A percentile compares a stretch with the other conserved stretches of the same genome.
Evolutionary conservation across 1,284 basidiomycete species (phyloP).

Genomic region (Cryptococcus sp.): DNA sequence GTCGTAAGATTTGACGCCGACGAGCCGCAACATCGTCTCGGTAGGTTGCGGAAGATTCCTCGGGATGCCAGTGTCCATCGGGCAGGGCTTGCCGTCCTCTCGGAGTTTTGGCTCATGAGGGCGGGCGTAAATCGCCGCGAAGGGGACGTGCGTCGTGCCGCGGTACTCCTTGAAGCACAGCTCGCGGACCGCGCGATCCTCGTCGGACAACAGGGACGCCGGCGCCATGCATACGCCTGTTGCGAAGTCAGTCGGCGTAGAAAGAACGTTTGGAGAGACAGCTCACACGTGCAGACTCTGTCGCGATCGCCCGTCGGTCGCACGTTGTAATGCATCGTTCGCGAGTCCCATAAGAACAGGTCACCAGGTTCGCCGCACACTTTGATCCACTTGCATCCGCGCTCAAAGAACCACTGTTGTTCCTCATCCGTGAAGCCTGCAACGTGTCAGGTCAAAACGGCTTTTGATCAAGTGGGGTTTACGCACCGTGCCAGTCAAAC

Average conservation of each 20-base stretch:
- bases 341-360: conserved; percentile 42
- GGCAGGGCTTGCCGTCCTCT: neutral
- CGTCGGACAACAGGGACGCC: neutral
- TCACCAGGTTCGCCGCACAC: conserved; percentile 40
- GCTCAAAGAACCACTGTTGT: conserved; percentile 40
- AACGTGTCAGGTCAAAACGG: no score
- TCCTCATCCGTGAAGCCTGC: conserved; percentile 37
- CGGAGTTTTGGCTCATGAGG: neutral
- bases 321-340: conserved; percentile 40
- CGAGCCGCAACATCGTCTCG: neutral
- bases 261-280: no score
- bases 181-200: neutral
- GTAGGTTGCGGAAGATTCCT: neutral
- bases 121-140: neutral
- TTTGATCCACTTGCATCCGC: conserved; percentile 45
- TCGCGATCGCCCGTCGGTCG: conserved; percentile 35
- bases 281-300: conserved; percentile 42
- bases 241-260: no score
- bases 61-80: neutral
- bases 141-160: neutral
- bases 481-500: conserved; percentile 47
- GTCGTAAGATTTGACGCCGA: neutral
- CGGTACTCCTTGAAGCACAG: neutral
- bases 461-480: no score
- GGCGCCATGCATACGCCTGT: neutral